Percentiles rank a stretch among this genome's conserved stretches.
These are phyloP conservation scores for Rubia yunnanensis DNA, from an alignment of 257 asterid species.

Conservation along the genomic window DNA sequence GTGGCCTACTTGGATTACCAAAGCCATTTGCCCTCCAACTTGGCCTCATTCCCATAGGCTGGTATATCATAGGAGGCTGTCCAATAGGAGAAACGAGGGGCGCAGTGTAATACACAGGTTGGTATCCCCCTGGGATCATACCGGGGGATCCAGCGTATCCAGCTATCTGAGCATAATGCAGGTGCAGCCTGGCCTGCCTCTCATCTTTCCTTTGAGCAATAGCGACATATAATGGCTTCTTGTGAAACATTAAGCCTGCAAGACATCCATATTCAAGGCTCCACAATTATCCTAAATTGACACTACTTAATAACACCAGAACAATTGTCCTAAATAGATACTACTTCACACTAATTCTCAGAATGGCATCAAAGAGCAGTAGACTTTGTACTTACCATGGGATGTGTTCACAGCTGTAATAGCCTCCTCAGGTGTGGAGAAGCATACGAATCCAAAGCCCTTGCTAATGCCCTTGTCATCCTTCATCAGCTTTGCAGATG, in stretches of 20 bases:
- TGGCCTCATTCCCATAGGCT: constrained; percentile 49
- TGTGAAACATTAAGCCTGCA: constrained; percentile 58
- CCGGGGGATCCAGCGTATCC: constrained; percentile 49
- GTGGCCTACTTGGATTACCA: constrained; percentile 34
- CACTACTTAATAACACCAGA: neutral
- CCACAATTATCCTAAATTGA: neutral
- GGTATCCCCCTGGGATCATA: constrained; percentile 52
- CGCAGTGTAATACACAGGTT: constrained; percentile 48
- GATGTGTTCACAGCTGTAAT: constrained; percentile 47
- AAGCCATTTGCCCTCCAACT: constrained; percentile 61
- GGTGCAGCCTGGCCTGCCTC: constrained; percentile 56
- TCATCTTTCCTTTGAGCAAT: constrained; percentile 92
- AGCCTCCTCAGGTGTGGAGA: constrained; percentile 73
- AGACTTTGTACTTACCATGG: constrained; percentile 33
- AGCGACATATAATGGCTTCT: constrained; percentile 68
- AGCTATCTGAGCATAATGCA: constrained; percentile 44
- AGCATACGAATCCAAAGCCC: constrained; percentile 93
- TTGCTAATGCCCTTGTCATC: constrained; percentile 72
- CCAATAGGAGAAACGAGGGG: constrained; percentile 46
- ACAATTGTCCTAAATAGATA: too few species aligned
- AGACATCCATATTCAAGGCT: constrained; percentile 3
- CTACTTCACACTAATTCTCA: neutral
- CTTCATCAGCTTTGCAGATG: constrained; percentile 70
- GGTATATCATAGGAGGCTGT: constrained; percentile 47
- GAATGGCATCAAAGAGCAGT: neutral